Evolutionary conservation across 192 early-diverging fungal species (phyloP).

Genomic region (Backusella morwellensis): DNA sequence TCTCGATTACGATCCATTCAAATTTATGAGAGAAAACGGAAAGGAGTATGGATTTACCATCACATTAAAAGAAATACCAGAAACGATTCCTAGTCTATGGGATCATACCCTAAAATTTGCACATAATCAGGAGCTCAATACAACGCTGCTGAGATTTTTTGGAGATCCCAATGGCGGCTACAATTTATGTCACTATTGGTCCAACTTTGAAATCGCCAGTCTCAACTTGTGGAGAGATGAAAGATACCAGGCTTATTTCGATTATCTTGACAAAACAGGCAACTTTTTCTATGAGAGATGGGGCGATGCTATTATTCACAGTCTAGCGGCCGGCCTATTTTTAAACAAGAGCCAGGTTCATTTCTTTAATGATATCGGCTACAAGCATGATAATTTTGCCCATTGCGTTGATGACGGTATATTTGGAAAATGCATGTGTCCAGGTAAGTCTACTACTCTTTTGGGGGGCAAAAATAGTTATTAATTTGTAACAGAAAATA

Average conservation of each 20-base stretch:
- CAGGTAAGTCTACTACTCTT: conserved; percentile 3
- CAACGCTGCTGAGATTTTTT: conserved; percentile 37
- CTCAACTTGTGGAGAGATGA: conserved; percentile 63
- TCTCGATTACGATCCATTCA: conserved; percentile 70
- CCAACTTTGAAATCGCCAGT: conserved; percentile 77
- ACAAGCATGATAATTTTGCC: conserved; percentile 55
- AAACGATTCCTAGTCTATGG: conserved; percentile 68
- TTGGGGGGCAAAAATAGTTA: no score
- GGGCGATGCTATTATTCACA: conserved; percentile 73
- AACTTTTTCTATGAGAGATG: conserved; percentile 87
- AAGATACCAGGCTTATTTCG: conserved; percentile 65
- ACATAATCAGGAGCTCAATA: conserved; percentile 37
- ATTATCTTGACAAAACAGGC: conserved; percentile 68
- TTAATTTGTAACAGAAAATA: conserved; percentile 5
- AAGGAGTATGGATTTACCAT: conserved; percentile 68
- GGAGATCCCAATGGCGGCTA: conserved; percentile 47
- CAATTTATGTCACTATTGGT: conserved; percentile 76
- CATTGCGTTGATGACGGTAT: conserved; percentile 56
- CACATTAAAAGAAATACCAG: conserved; percentile 50
- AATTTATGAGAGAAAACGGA: conserved; percentile 63
- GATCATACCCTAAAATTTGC: conserved; percentile 48
- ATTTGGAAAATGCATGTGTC: conserved; percentile 26
- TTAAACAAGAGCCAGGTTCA: conserved; percentile 60
- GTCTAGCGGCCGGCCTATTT: conserved; percentile 57
- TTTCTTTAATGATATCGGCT: conserved; percentile 72